Conservation (phyloP, 371 early-diverging fungal species). For the Parasitella parasitica region DNA sequence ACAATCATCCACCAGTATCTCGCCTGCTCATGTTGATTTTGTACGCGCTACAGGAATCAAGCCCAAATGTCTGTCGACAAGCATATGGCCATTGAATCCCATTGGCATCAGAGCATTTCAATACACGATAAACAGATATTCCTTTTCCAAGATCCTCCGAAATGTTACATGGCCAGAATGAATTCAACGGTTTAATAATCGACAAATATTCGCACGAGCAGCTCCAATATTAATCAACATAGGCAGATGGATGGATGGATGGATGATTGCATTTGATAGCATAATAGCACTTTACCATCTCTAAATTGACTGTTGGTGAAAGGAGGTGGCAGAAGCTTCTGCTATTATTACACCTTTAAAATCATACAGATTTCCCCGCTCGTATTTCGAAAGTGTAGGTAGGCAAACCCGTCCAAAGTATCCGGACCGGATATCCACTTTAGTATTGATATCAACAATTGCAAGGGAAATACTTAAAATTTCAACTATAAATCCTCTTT, state of each 20-base stretch:
- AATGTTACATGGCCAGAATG: neutral
- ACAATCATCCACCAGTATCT: neutral
- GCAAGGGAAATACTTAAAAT: too few species aligned
- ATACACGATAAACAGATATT: neutral
- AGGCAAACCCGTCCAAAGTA: neutral
- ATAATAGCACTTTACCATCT: slow-evolving; percentile 16
- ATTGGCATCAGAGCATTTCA: too few species aligned
- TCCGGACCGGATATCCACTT: slow-evolving; percentile 7
- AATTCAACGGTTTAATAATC: neutral
- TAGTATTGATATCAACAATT: too few species aligned
- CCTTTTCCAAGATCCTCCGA: neutral
- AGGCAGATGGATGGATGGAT: slow-evolving; percentile 16
- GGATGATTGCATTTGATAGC: neutral
- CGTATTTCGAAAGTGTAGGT: neutral
- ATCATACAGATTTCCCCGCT: neutral
- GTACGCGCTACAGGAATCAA: too few species aligned
- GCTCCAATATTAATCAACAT: neutral
- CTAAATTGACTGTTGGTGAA: slow-evolving; percentile 24
- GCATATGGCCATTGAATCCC: neutral
- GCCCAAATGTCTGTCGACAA: too few species aligned
- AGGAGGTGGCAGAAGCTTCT: slow-evolving; percentile 12
- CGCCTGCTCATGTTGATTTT: neutral
- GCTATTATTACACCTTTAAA: slow-evolving; percentile 1
- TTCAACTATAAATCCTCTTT: too few species aligned
- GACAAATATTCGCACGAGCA: neutral